These are phyloP conservation scores for Gossypium arboreum DNA, from an alignment of 345 rosid species.

Conservation along the genomic window DNA sequence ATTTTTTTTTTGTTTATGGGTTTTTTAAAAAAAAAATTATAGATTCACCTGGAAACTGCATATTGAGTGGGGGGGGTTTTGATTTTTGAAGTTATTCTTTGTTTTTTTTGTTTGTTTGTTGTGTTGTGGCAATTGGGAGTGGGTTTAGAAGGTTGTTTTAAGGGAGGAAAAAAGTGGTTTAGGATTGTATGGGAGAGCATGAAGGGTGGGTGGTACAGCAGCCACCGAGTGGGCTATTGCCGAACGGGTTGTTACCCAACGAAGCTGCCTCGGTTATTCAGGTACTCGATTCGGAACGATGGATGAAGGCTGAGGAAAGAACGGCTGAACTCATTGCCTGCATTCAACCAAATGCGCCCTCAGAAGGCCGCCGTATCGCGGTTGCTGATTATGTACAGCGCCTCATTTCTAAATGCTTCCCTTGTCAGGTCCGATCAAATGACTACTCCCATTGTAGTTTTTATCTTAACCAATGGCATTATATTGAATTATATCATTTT, in stretches of 20 bases:
- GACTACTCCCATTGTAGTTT: not conserved
- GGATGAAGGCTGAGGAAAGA: conserved; percentile 78
- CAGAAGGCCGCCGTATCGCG: conserved; percentile 81
- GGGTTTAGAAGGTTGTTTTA: not conserved
- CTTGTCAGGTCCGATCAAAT: conserved; percentile 47
- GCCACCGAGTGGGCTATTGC: conserved; percentile 60
- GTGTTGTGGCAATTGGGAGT: not conserved
- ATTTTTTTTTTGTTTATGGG: not conserved
- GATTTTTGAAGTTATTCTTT: too few relatives aligned
- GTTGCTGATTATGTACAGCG: conserved; percentile 77
- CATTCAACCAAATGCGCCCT: conserved; percentile 76
- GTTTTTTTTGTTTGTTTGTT: not conserved
- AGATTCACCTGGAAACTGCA: not conserved
- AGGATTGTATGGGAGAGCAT: conserved; percentile 81
- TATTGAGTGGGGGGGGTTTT: too few relatives aligned
- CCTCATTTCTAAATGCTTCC: conserved; percentile 76
- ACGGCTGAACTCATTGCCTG: conserved; percentile 76
- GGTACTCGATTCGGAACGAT: conserved; percentile 53
- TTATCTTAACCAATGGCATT: not conserved
- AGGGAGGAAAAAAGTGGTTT: not conserved
- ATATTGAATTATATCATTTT: not conserved
- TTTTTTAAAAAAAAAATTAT: not conserved
- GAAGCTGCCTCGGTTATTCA: conserved; percentile 62
- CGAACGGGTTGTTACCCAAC: conserved; percentile 74
- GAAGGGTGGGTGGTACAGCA: conserved; percentile 53